phyloP scores from a whole-genome alignment of 257 asterid genomes.

The Linderniella brevidens region DNA sequence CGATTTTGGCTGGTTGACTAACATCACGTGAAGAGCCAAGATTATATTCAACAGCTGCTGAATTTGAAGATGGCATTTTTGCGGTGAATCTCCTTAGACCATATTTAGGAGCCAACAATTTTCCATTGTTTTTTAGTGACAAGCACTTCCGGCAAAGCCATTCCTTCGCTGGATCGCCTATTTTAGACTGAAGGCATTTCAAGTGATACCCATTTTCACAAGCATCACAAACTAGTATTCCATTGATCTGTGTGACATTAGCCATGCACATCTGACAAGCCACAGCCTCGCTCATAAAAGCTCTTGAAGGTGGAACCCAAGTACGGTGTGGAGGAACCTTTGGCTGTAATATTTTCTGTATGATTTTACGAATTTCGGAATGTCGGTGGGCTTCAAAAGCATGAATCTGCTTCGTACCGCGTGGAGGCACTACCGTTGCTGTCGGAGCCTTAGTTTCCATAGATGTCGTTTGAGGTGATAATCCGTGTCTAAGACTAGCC shows the following conservation, averaged over 20 bases:
- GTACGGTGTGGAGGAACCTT: slow-evolving; percentile 30
- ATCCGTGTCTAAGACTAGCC: slow-evolving; percentile 32
- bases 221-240: slow-evolving; percentile 73
- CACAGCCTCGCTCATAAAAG: slow-evolving; percentile 69
- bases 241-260: slow-evolving; percentile 43
- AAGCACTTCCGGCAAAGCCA: slow-evolving; percentile 96
- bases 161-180: slow-evolving; percentile 63
- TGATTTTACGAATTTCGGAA: slow-evolving; percentile 57
- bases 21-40: slow-evolving; percentile 24
- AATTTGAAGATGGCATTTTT: slow-evolving; percentile 24
- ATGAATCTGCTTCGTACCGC: slow-evolving; percentile 25
- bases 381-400: slow-evolving; percentile 32
- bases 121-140: slow-evolving; percentile 65
- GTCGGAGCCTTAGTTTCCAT: slow-evolving; percentile 35
- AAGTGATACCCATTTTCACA: slow-evolving; percentile 93
- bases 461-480: slow-evolving; percentile 30
- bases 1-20: slow-evolving; percentile 18
- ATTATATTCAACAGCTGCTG: slow-evolving; percentile 24
- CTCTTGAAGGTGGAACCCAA: slow-evolving; percentile 84
- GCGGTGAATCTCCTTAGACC: slow-evolving; percentile 78
- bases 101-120: slow-evolving; percentile 89
- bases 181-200: slow-evolving; percentile 67
- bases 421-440: slow-evolving; percentile 35
- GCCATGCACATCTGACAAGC: slow-evolving; percentile 63
- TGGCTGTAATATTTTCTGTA: slow-evolving; percentile 60